Base-by-base conservation (phyloP, 345 rosid genomes). In the Atalantia buxifolia region DNA sequence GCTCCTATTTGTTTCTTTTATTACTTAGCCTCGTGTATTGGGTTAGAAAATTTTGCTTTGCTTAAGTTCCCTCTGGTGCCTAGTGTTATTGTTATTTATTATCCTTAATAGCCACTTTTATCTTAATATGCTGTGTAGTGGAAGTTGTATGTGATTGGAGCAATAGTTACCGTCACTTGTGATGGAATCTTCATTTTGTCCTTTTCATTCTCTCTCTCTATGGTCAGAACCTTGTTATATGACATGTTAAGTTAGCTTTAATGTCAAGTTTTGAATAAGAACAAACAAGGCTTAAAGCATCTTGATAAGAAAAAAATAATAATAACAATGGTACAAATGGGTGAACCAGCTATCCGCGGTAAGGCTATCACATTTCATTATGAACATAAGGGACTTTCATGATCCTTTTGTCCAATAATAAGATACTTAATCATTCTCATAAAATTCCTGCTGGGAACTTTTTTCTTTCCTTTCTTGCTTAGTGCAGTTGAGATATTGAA, bases 401-500 rank as follows among this genome's bases (percentile, higher is more conserved):
- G 3, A 22, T 42, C 28, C 21, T 59, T 61, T 10, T 42, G 22
- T 66, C 9, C 64, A 57, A 30, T 53, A 27, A 25, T 66, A 14
- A 40, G 25, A 38, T 25, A 19, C 63, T 66, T 28, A 25, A 65
- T 75, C 55, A 22, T 63, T 48, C 18, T 45, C 50, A 45, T 45
- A 16, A 13, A 42, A 56, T 57, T 33, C 35, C 12, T 33, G 28
- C 40, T 10, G 21, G 18, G 38, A 31, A 40, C 2, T 40, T 57
- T 55, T 18, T 72, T 53, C 30, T 33, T 21, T 14, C 35, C 33
- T 63, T 72, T 13, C 7, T 65, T 65, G 5, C 33, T 77, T 27
- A 24, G 69, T 42, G 61, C 61, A 55, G 72, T 56, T 69, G 22
- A 36, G 69, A 67, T 60, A 35, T 75, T 81, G 78, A 81, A 56